Percentiles rank a stretch among this genome's conserved stretches.
Conservation (phyloP, 1,284 basidiomycete genomes). For the Coniferiporia weirii region DNA sequence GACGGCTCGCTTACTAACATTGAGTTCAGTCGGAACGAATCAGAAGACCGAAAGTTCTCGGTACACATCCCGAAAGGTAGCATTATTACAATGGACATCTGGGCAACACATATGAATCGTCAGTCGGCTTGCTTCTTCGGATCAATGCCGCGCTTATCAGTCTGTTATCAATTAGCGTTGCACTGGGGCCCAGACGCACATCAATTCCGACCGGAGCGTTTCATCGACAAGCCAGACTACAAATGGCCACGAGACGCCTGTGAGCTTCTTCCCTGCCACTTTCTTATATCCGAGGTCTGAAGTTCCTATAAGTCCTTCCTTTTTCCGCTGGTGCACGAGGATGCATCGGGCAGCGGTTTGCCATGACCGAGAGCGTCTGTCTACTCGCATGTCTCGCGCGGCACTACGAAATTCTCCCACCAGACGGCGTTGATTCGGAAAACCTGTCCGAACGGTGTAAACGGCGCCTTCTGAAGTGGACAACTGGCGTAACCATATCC, state of each 20-base stretch:
- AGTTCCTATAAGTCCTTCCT: conserved; percentile 28
- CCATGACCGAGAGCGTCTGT: conserved; percentile 32
- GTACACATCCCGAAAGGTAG: conserved; percentile 39
- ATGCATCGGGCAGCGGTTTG: conserved; percentile 41
- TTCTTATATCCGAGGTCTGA: background rate
- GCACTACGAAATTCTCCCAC: conserved; percentile 28
- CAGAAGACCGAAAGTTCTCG: conserved; percentile 26
- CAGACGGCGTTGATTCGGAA: conserved; percentile 24
- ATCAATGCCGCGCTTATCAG: background rate
- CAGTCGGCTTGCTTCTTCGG: conserved; percentile 12
- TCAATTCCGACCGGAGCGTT: conserved; percentile 42
- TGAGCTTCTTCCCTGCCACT: conserved; percentile 16
- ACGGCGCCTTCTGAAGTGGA: conserved; percentile 28
- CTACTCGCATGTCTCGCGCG: conserved; percentile 33
- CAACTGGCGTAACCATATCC: conserved; percentile 27
- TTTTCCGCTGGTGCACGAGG: conserved; percentile 40
- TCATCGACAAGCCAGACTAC: conserved; percentile 36
- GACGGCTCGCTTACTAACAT: conserved; percentile 9
- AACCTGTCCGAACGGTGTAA: conserved; percentile 26
- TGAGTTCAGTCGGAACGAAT: conserved; percentile 22
- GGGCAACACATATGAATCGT: conserved; percentile 35
- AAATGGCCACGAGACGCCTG: conserved; percentile 35
- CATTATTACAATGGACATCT: conserved; percentile 34
- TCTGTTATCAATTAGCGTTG: conserved; percentile 24
- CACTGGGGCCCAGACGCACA: conserved; percentile 40